Evolutionary conservation across 805 yeast species (phyloP).

Genomic region (Metschnikowia chrysomelidarum): DNA sequence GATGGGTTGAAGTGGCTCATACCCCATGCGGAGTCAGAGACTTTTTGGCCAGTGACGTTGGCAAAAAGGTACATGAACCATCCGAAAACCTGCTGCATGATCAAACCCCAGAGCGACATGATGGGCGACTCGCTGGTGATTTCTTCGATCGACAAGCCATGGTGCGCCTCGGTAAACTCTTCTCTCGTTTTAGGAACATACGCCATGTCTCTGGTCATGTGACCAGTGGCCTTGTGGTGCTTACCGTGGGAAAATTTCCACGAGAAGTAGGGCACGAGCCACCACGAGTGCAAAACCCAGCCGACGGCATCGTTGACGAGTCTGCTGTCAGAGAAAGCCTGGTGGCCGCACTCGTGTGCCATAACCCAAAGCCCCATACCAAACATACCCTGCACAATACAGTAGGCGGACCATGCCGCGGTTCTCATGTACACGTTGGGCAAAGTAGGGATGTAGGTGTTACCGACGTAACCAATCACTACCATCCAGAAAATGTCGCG

Average conservation of each 20-base stretch:
- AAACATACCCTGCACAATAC: slow-evolving; percentile 57
- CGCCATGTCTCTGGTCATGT: slow-evolving; percentile 78
- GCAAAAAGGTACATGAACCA: slow-evolving; percentile 65
- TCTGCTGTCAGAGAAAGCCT: slow-evolving; percentile 74
- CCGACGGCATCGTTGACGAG: slow-evolving; percentile 77
- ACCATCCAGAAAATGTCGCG: slow-evolving; percentile 58
- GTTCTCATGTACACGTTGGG: slow-evolving; percentile 40
- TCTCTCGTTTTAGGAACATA: slow-evolving; percentile 73
- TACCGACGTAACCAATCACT: slow-evolving; percentile 52
- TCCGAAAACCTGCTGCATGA: slow-evolving; percentile 75
- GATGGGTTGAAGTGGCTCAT: slow-evolving; percentile 70
- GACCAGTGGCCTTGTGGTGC: slow-evolving; percentile 91
- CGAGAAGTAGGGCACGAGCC: slow-evolving; percentile 82
- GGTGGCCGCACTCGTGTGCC: slow-evolving; percentile 93
- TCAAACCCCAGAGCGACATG: slow-evolving; percentile 51
- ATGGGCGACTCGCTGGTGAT: slow-evolving; percentile 75
- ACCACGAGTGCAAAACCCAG: slow-evolving; percentile 76
- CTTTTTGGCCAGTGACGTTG: slow-evolving; percentile 76
- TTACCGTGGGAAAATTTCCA: slow-evolving; percentile 84
- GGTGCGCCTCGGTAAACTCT: slow-evolving; percentile 42
- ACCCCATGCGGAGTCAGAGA: slow-evolving; percentile 44
- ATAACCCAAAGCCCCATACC: slow-evolving; percentile 81
- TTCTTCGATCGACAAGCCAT: slow-evolving; percentile 47
- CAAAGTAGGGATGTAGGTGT: slow-evolving; percentile 48
- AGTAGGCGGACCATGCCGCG: slow-evolving; percentile 57